Base-by-base conservation (phyloP, 2,329 filamentous ascomycete species). In the Cladosporium sphaerospermum region DNA sequence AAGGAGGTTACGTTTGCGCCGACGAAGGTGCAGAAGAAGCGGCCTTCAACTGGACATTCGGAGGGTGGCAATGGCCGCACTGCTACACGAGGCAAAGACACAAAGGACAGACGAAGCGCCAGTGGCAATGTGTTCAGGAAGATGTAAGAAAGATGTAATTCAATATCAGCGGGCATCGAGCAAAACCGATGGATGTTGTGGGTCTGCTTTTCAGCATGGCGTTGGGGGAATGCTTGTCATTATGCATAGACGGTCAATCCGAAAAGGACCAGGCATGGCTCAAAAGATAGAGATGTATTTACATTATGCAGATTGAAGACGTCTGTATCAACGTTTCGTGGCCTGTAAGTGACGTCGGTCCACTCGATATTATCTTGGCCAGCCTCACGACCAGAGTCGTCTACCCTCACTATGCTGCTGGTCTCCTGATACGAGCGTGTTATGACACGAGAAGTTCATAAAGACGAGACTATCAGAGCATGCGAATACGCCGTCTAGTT, bases 1-100 rank as follows among this genome's bases (percentile, higher is more conserved):
- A 80, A 83, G 62, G 78, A 85, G 61, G 78, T 91, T 57, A 85
- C 84, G n/a, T 92, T 91, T 68, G 78, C 84, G 54, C 86, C 86
- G 8, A 75, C 78, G 57, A 76, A 65, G 68, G 76, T 57, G 6
- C 49, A 76, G 62, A 70, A 68, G 63, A 71, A 65, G 56, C 41
- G 47, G n/a, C 41, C 39, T 18, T 46, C 49, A 23, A 14, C 13
- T 39, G 36, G 36, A 8, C 36, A 54, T 53, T 54, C 52, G 44
- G 50, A 31, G 45, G 53, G 47, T 47, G 45, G 54, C 53, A 62
- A 57, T 65, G 64, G 59, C 56, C 54, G 47, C 45, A 57, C 23
- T 50, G 54, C 33, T 32, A 54, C 45, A 49, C 55, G 45, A 58
- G 47, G 11, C 52, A 56, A 10, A 66, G 67, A 23, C 66, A 68